Conservation (phyloP, 2,329 filamentous ascomycete genomes). For the Knoxdaviesia proteae region DNA sequence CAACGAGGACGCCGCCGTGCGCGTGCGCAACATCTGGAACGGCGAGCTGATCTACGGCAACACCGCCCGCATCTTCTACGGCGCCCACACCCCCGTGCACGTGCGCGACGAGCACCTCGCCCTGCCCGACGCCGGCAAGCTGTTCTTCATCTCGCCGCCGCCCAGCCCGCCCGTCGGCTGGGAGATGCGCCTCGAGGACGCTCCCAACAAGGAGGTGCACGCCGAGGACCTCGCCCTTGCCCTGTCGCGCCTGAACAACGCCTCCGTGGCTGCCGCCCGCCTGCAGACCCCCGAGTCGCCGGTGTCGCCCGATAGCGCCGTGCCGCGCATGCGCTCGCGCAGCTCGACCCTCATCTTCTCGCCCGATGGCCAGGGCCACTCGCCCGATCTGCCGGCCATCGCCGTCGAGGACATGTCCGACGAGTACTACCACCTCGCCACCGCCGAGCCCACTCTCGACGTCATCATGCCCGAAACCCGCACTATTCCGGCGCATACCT, state of each 20-base stretch:
- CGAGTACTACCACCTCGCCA: constrained; percentile 19
- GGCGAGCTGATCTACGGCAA: constrained; percentile 53
- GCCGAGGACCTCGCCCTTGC: constrained; percentile 49
- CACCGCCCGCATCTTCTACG: constrained; percentile 48
- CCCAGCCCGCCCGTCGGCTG: constrained; percentile 48
- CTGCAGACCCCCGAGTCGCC: constrained; percentile 18
- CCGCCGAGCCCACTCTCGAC: constrained; percentile 20
- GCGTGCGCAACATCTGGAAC: constrained; percentile 53
- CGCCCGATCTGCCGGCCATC: constrained; percentile 39
- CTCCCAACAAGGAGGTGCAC: constrained; percentile 49
- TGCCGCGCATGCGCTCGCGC: constrained; percentile 25
- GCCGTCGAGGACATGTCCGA: constrained; percentile 48
- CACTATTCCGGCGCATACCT: constrained; percentile 26
- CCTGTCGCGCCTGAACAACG: constrained; percentile 37
- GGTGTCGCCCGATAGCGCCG: constrained; percentile 9
- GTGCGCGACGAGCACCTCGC: constrained; percentile 35
- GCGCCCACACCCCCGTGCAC: constrained; percentile 37
- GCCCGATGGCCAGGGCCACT: constrained; percentile 31
- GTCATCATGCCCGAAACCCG: constrained; percentile 16
- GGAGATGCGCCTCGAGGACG: constrained; percentile 47
- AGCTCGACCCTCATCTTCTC: constrained; percentile 47
- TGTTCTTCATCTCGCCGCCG: constrained; percentile 54
- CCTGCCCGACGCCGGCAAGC: constrained; percentile 48
- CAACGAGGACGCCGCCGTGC: constrained; percentile 45
- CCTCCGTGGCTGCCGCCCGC: constrained; percentile 8